Evolutionary conservation across 2,329 filamentous ascomycete species (phyloP).

Genomic region (Clonostachys byssicola): DNA sequence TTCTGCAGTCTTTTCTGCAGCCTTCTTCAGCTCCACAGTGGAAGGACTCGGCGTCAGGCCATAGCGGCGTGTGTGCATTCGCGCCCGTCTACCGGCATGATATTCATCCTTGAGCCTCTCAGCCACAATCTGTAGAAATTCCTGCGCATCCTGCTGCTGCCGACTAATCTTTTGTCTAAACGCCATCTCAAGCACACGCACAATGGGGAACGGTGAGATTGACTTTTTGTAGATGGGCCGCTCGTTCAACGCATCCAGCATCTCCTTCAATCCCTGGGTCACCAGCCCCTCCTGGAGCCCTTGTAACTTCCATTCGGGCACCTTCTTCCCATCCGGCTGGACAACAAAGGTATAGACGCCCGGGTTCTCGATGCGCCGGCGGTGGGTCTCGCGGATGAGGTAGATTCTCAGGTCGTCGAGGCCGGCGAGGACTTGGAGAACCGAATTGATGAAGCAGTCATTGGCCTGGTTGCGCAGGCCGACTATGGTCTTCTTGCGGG

Average conservation of each 20-base stretch:
- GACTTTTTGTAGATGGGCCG: constrained; percentile 91
- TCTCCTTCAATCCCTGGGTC: constrained; percentile 84
- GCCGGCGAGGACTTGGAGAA: constrained; percentile 88
- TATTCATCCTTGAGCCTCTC: constrained; percentile 94
- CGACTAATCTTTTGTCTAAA: constrained; percentile 89
- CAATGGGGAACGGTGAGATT: constrained; percentile 82
- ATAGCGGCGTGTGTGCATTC: constrained; percentile 46
- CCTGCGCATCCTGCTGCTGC: constrained; percentile 95
- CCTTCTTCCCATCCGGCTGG: constrained; percentile 30
- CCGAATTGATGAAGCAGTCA: constrained; percentile 95
- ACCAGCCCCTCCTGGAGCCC: constrained; percentile 77
- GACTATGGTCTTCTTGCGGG: constrained; percentile 80
- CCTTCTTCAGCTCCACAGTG: background rate
- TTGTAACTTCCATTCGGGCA: constrained; percentile 58
- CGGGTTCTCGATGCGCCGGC: constrained; percentile 73
- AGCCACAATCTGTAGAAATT: constrained; percentile 90
- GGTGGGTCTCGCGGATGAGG: constrained; percentile 85
- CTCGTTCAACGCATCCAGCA: constrained; percentile 90
- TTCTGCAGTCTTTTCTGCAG: constrained; percentile 5
- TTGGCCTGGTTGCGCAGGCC: constrained; percentile 89
- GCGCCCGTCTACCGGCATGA: constrained; percentile 74
- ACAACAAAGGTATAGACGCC: constrained; percentile 68
- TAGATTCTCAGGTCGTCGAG: constrained; percentile 86
- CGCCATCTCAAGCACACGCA: constrained; percentile 76
- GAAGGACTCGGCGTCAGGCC: constrained; percentile 6